Conservation (phyloP, 1,139 yeast species). For the Yamadazyma buinensis region DNA sequence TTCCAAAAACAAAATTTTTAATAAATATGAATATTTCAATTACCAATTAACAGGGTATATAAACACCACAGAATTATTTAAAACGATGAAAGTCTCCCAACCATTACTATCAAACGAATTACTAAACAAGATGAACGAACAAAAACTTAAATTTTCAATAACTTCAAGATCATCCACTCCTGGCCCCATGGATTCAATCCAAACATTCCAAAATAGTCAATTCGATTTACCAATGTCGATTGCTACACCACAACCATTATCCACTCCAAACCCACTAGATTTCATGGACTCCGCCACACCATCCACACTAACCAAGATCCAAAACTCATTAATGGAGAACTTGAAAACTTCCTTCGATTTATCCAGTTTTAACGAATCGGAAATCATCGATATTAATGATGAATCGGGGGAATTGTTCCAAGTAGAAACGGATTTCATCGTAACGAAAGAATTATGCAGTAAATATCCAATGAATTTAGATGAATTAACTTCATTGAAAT, state of each 20-base stretch:
- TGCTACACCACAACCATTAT: conserved; percentile 4
- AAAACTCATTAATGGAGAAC: conserved; percentile 2
- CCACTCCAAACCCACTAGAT: conserved; percentile 5
- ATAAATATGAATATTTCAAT: conserved; percentile 34
- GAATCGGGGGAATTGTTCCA: conserved; percentile 13
- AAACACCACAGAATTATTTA: conserved; percentile 40
- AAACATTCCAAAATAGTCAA: not conserved
- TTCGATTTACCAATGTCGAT: conserved; percentile 3
- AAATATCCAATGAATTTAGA: conserved; percentile 10
- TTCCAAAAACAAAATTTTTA: conserved; percentile 13
- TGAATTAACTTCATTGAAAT: conserved; percentile 33
- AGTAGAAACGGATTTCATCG: conserved; percentile 12
- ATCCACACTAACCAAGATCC: conserved; percentile 4
- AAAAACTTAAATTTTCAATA: conserved; percentile 6
- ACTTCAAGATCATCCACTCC: conserved; percentile 5
- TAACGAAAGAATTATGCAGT: conserved; percentile 6
- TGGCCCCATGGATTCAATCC: not conserved
- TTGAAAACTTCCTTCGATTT: conserved; percentile 6
- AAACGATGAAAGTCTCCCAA: conserved; percentile 43
- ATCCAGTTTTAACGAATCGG: conserved; percentile 6
- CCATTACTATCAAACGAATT: conserved; percentile 21
- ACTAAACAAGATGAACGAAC: conserved; percentile 11
- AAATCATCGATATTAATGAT: conserved; percentile 7
- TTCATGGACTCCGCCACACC: conserved; percentile 6
- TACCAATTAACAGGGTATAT: conserved; percentile 38